These are phyloP conservation scores for Funneliformis geosporum DNA, from an alignment of 192 early-diverging fungal species.

Conservation along the genomic window DNA sequence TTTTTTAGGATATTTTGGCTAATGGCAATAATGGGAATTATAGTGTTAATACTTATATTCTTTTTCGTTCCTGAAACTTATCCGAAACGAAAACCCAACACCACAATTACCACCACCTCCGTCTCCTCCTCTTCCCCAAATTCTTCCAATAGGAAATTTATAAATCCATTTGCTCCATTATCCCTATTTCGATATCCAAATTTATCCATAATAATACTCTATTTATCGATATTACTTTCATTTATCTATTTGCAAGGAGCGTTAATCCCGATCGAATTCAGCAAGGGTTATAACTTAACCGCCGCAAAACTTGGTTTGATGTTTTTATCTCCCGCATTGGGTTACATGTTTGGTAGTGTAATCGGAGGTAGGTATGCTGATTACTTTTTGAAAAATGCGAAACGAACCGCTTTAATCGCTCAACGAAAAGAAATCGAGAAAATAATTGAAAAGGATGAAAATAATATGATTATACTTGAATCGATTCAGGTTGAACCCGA, in stretches of 20 bases:
- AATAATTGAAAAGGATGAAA: not conserved
- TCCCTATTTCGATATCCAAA: not conserved
- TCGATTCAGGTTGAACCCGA: not conserved
- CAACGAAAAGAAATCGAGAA: not conserved
- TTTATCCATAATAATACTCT: not conserved
- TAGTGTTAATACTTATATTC: slow-evolving; percentile 13
- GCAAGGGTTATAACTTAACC: not conserved
- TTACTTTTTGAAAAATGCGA: not conserved
- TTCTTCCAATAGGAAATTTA: not conserved
- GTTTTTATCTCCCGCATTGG: not conserved
- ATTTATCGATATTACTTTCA: not conserved
- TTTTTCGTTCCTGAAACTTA: slow-evolving; percentile 22
- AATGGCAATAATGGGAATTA: slow-evolving; percentile 33
- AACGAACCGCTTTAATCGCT: not conserved
- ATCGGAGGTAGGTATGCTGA: slow-evolving; percentile 18
- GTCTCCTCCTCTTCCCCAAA: not conserved
- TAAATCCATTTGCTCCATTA: slow-evolving; percentile 15
- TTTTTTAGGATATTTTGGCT: slow-evolving; percentile 43
- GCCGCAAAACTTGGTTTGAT: not conserved
- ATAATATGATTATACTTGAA: not conserved
- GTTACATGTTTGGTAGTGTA: slow-evolving; percentile 11
- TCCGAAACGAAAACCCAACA: not conserved
- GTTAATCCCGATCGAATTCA: not conserved
- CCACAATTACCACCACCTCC: not conserved
- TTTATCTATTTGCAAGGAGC: not conserved